Conservation (phyloP, 192 early-diverging fungal genomes). For the Linnemannia elongata region DNA sequence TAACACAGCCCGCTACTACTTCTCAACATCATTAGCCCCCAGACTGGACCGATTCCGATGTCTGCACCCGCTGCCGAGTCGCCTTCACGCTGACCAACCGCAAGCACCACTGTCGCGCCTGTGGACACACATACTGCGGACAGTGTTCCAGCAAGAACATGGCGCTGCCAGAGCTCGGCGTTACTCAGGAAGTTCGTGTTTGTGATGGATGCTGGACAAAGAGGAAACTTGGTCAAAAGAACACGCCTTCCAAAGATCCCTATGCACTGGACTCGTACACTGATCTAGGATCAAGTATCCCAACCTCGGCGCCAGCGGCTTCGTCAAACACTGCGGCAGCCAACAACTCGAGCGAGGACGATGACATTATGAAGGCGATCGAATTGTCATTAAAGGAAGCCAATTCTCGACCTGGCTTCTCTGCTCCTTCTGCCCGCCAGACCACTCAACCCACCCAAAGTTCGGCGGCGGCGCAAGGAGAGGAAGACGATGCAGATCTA, state of each 20-base stretch:
- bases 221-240: constrained; percentile 53
- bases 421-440: constrained; percentile 31
- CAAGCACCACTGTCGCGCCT: constrained; percentile 99
- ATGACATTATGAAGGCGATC: constrained; percentile 93
- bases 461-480: constrained; percentile 34
- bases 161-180: constrained; percentile 87
- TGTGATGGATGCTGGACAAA: constrained; percentile 95
- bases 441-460: constrained; percentile 9
- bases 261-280: constrained; percentile 22
- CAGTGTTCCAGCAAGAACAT: constrained; percentile 92
- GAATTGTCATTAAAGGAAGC: constrained; percentile 89
- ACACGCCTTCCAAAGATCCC: constrained; percentile 20
- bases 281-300: constrained; percentile 16
- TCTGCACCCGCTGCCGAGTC: constrained; percentile 95
- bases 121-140: constrained; percentile 94
- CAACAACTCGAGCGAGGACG: constrained; percentile 75
- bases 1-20: constrained; percentile 1
- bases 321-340: constrained; percentile 10
- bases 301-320: constrained; percentile 21
- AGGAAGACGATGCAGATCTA: constrained; percentile 78
- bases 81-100: constrained; percentile 94
- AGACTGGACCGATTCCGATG: constrained; percentile 95
- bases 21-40: constrained; percentile 74
- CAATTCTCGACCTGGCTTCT: constrained; percentile 67
- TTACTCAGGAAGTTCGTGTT: constrained; percentile 92